Evolutionary conservation across 2,329 filamentous ascomycete species (phyloP), one percentile per base, ranked within the genome.

Genomic region (Fusarium verrucosum): DNA sequence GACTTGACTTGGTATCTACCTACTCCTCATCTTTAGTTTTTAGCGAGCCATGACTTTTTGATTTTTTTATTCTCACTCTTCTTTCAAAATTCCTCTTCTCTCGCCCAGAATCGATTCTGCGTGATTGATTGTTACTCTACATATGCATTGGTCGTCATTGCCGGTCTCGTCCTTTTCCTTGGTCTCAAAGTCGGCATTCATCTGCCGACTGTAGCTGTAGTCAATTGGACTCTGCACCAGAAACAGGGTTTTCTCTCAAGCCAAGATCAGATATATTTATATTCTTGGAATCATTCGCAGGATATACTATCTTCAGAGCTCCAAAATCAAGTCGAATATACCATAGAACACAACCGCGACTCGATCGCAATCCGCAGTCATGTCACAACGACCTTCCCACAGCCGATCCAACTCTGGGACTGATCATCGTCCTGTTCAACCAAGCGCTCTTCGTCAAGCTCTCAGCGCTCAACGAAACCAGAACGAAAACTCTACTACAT

Each of bases 371-470:
- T 40, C 46, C 45, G 41, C 51, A 47, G 59, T 37, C 47, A 77
- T 75, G 72, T 50, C 70, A 42, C 60, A 65, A 26, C 68, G 60
- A 58, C 65, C 74, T 37, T 65, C 70, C 46, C 73, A 73, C 25
- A 72, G 61, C 43, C 70, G 74, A 40, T 71, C 68, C 59, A 70
- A 70, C 65, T 74, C 73, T 10, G 58, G 58, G 41, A 74, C 70
- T 28, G 73, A 75, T 43, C 81, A 81, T 59, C 74, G 74, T 10
- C 80, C 82, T 13, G 61, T 73, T 22, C 77, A 81, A 52, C 81
- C 80, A 9, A 83, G 81, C 69, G 73, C 77, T 16, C 76, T 84
- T 41, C 80, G 81, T 25, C 79, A 82, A 59, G 79, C 78, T 72
- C 78, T 80, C 66, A 80, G 70, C 33, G 74, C 75, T 6, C 61